Conservation (phyloP, 768 basidiomycete genomes). For the Suillus subalutaceus region DNA sequence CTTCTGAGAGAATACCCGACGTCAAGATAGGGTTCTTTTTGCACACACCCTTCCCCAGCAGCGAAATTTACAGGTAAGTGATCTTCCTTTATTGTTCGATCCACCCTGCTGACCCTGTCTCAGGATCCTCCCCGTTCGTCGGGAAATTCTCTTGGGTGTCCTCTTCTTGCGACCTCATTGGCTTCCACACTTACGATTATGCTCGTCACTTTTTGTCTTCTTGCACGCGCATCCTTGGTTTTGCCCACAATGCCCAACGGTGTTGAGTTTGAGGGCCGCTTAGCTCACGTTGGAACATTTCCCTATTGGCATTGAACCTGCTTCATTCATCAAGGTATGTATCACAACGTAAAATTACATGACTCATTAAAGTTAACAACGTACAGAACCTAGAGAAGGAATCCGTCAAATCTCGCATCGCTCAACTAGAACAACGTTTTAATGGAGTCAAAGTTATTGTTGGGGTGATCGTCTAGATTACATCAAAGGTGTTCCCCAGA, state of each 20-base stretch:
- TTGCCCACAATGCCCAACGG: slow-evolving; percentile 98
- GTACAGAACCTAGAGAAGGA: slow-evolving; percentile 76
- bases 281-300: slow-evolving; percentile 98
- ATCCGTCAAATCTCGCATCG: slow-evolving; percentile 79
- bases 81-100: slow-evolving; percentile 13
- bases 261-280: slow-evolving; percentile 92
- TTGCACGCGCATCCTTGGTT: slow-evolving; percentile 92
- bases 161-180: slow-evolving; percentile 96
- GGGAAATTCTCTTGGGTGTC: slow-evolving; percentile 96
- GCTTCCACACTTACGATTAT: slow-evolving; percentile 99
- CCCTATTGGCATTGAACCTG: slow-evolving; percentile 97
- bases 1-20: slow-evolving; percentile 49
- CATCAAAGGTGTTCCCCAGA: slow-evolving; percentile 99
- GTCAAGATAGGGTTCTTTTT: slow-evolving; percentile 99
- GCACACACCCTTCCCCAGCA: slow-evolving; percentile 97
- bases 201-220: slow-evolving; percentile 99
- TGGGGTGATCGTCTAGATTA: slow-evolving; percentile 99
- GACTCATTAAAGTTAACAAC: slow-evolving; percentile 9
- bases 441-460: slow-evolving; percentile 96
- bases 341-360: neutral
- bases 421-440: slow-evolving; percentile 86
- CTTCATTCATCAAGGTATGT: slow-evolving; percentile 81
- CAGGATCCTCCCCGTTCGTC: slow-evolving; percentile 94
- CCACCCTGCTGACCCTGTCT: slow-evolving; percentile 8
- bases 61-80: slow-evolving; percentile 93